A percentile compares a stretch with the other conserved stretches of the same genome.
Evolutionary conservation across 306 rosid species (phyloP).

Genomic region (Sechiopsis laciniata): DNA sequence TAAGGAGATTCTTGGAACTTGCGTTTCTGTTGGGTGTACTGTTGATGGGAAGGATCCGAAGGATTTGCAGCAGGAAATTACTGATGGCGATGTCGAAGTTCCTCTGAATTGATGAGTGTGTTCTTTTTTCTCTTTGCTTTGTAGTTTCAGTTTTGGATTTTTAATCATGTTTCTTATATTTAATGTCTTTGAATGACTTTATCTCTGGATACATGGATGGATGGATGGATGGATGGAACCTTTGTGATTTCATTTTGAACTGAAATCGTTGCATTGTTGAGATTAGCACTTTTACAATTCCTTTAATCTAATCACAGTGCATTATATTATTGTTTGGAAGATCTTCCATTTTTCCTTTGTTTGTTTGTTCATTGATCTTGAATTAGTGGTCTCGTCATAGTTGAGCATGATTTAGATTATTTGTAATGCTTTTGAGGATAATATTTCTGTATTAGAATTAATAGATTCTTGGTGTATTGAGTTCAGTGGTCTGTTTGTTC

Average conservation of each 20-base stretch:
- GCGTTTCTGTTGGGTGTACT: slow-evolving; percentile 76
- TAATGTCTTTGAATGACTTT: slow-evolving; percentile 13
- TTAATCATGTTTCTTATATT: background rate
- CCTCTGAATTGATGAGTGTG: slow-evolving; percentile 39
- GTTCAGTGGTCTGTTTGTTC: background rate
- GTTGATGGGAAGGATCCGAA: slow-evolving; percentile 74
- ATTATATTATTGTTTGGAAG: background rate
- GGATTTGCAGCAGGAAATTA: slow-evolving; percentile 65
- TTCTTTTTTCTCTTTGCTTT: background rate
- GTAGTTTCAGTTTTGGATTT: slow-evolving; percentile 30
- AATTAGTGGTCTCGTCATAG: background rate
- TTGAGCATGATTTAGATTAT: background rate
- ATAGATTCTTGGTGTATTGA: background rate
- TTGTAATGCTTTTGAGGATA: background rate
- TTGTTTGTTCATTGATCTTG: background rate
- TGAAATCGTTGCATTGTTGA: slow-evolving; percentile 5
- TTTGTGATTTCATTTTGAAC: slow-evolving; percentile 8
- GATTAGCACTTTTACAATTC: background rate
- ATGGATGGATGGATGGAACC: slow-evolving; percentile 9
- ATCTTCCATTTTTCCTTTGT: background rate
- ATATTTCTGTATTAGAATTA: background rate
- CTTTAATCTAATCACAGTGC: too few species aligned
- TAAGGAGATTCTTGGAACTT: slow-evolving; percentile 80
- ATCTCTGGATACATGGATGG: slow-evolving; percentile 15
- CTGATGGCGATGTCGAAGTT: slow-evolving; percentile 63